Percentiles rank a stretch among this genome's conserved stretches.
phyloP scores from a whole-genome alignment of 768 basidiomycete species.

The Lyophyllum shimeji region DNA sequence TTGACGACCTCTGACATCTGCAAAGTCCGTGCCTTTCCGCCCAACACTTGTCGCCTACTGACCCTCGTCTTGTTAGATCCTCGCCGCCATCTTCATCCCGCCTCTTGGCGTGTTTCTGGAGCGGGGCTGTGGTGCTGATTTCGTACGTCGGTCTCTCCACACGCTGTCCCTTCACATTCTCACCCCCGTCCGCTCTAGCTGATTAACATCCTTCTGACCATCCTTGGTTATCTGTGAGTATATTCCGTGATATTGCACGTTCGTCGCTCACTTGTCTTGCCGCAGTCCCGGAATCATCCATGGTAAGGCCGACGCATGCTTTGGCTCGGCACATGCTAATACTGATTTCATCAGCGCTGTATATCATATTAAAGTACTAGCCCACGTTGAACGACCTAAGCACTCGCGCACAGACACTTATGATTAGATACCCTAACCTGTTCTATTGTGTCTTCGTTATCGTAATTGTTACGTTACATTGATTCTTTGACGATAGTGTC shows the following conservation, averaged over 20 bases:
- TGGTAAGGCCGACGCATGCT: conserved; percentile 34
- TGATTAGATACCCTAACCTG: conserved; percentile 16
- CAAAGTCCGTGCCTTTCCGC: conserved; percentile 50
- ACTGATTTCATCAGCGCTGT: conserved; percentile 55
- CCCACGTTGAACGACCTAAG: not conserved
- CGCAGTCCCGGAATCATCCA: conserved; percentile 77
- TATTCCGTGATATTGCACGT: not conserved
- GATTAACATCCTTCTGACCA: conserved; percentile 81
- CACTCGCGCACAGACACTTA: not conserved
- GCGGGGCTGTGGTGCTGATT: conserved; percentile 76
- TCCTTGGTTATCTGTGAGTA: conserved; percentile 75
- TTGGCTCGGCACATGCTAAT: conserved; percentile 12
- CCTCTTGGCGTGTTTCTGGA: conserved; percentile 90
- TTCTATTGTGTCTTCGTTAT: not conserved
- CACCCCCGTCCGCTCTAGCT: conserved; percentile 22
- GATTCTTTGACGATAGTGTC: not conserved
- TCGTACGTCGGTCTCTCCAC: conserved; percentile 48
- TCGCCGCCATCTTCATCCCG: conserved; percentile 70
- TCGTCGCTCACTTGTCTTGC: conserved; percentile 13
- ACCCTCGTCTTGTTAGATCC: conserved; percentile 33
- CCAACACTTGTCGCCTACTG: conserved; percentile 8
- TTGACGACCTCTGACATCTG: conserved; percentile 74
- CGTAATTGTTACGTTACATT: not conserved
- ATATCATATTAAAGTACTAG: conserved; percentile 80
- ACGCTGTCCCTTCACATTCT: conserved; percentile 7